phyloP scores from a whole-genome alignment of 2,329 filamentous ascomycete species.

The Fusarium brachygibbosum region DNA sequence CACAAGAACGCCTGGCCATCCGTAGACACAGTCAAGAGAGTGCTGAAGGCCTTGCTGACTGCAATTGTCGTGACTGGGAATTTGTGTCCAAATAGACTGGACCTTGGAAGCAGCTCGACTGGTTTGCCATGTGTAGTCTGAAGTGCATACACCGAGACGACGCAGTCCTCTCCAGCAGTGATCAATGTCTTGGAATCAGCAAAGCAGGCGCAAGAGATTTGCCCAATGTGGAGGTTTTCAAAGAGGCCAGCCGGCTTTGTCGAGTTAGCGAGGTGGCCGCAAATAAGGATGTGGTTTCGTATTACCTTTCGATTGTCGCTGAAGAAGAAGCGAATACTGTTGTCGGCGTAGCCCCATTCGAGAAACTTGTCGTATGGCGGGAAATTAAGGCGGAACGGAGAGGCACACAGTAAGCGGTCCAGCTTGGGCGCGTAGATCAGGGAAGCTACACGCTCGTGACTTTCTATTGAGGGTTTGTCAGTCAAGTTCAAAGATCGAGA shows the following conservation, averaged over 20 bases:
- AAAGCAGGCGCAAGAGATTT: constrained; percentile 85
- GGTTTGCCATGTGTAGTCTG: constrained; percentile 72
- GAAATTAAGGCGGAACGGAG: constrained; percentile 87
- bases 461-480: constrained; percentile 59
- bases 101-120: constrained; percentile 83
- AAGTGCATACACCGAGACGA: constrained; percentile 86
- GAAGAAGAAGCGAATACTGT: constrained; percentile 90
- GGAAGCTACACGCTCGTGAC: constrained; percentile 83
- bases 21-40: constrained; percentile 83
- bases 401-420: constrained; percentile 85
- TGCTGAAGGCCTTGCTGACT: constrained; percentile 88
- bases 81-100: constrained; percentile 91
- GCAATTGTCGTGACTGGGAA: constrained; percentile 85
- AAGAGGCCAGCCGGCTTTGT: constrained; percentile 80
- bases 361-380: constrained; percentile 93
- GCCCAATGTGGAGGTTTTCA: constrained; percentile 93
- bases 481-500: not conserved
- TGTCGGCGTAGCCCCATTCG: constrained; percentile 96
- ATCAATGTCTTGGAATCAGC: constrained; percentile 92
- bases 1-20: constrained; percentile 90
- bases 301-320: constrained; percentile 81
- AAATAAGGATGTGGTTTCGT: constrained; percentile 3
- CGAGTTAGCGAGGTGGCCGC: constrained; percentile 47
- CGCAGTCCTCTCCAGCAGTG: constrained; percentile 92
- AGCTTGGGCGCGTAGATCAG: constrained; percentile 83